Evolutionary conservation across 768 basidiomycete genomes (phyloP), one percentile per base, ranked within the genome.

Genomic region (Termitomyces sp.): DNA sequence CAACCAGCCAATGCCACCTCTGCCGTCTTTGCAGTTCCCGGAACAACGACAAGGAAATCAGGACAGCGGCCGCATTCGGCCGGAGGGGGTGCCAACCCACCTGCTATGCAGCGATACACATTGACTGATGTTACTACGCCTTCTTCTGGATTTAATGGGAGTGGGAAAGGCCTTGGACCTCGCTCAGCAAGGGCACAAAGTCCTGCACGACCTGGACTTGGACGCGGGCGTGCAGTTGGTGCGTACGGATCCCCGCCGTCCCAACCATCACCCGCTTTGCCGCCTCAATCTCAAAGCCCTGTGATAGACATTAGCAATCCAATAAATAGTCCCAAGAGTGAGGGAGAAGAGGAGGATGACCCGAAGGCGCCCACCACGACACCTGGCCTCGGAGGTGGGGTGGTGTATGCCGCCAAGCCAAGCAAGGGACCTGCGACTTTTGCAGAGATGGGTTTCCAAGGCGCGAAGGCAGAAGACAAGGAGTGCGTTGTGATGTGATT

Each of bases 361-460:
- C 24, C 47, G 1, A 57, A 46, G 40, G 52, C 48, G 8, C 62
- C 62, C 41, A 62, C 54, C 7, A 60, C 60, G 3, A 62, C 61
- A 22, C 58, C 59, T 35, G 61, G 61, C 7, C 61, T 62, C 26
- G 67, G 64, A 35, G 65, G 67, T 7, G 66, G 59, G 47, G 64
- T 62, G 52, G 60, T 71, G 30, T 62, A 62, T 50, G 61, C 59
- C 51, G 58, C 64, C 20, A 65, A 65, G 32, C 66, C 66, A 24
- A 63, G 66, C 40, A 71, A 71, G 56, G 69, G 85, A 1, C 82
- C 90, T 1, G 78, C 86, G 66, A 94, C 93, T 45, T 95, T 97
- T 73, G 90, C 87, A 22, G 94, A 96, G 77, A 94, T 97, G 94
- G 94, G 94, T 0, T 88, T 94, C 66, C 82, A 86, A 33, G 86